A percentile compares a stretch with the other conserved stretches of the same genome.
Evolutionary conservation across 306 rosid species (phyloP).

Genomic region (peach (Prunus persica)): Prunus_persica_NCBIv2 NC_034009.1:9324001-9324500

Average conservation of each 20-base stretch:
- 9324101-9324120: constrained; percentile 36
- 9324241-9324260: constrained; percentile 24
- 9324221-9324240: constrained; percentile 29
- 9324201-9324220: constrained; percentile 3
- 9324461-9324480: constrained; percentile 26
- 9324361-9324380: constrained; percentile 36
- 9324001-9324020: constrained; percentile 47
- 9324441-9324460: constrained; percentile 33
- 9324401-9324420: constrained; percentile 39
- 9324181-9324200: constrained; percentile 47
- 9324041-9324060: constrained; percentile 62
- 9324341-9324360: constrained; percentile 28
- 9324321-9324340: constrained; percentile 41
- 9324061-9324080: constrained; percentile 45
- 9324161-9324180: constrained; percentile 46
- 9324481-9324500: constrained; percentile 14
- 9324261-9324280: constrained; percentile 25
- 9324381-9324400: constrained; percentile 36
- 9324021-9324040: constrained; percentile 52
- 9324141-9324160: constrained; percentile 52
- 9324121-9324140: constrained; percentile 45
- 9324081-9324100: constrained; percentile 39
- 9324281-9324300: constrained; percentile 29
- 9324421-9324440: constrained; percentile 19
- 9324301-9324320: constrained; percentile 23